Evolutionary conservation across 345 rosid genomes (phyloP), one percentile per base, ranked within the genome.

Genomic region (Brassica nigra): DNA sequence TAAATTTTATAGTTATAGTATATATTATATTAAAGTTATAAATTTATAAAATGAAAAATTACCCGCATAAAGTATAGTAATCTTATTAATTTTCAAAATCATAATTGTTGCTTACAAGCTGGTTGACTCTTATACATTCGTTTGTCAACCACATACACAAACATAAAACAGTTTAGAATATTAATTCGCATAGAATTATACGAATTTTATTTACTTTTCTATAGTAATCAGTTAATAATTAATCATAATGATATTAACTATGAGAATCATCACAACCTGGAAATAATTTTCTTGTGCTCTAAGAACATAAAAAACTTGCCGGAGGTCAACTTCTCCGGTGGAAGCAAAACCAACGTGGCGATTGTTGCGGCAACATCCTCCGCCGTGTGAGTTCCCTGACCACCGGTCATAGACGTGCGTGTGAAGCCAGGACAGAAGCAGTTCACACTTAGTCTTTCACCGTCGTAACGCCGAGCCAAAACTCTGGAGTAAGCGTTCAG

Each of bases 381-480:
- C 0, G 95, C 88, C 5, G 95, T 76, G 77, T 90, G 90, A 23
- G 89, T 84, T 63, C 98, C 97, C 31, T 77, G 83, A 10, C 94
- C 97, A 2, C 85, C 44, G 4, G 98, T 92, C 97, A 94, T 90
- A 0, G 97, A 83, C 4, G 98, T 92, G 39, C 82, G 89, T 31
- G 97, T 92, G 83, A 86, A 94, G 4, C 98, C 98, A 6, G 97
- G 98, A 79, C 98, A 94, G 33, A 88, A 84, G 67, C 97, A 87
- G 31, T 91, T 91, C 1, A 92, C 89, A 42, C 90, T 84, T 5
- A 94, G 59, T 0, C 86, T 83, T 3, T 64, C 12, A 1, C 81
- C 84, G 1, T 77, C 15, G 15, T 39, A 75, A 1, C 83, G 84
- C 14, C 67, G 76, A 0, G 98, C 97, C 67, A 94, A 71, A 77